Percentiles rank a stretch among this genome's conserved stretches.
Conservation (phyloP, 805 yeast genomes). For the Wickerhamomyces canadensis region DNA sequence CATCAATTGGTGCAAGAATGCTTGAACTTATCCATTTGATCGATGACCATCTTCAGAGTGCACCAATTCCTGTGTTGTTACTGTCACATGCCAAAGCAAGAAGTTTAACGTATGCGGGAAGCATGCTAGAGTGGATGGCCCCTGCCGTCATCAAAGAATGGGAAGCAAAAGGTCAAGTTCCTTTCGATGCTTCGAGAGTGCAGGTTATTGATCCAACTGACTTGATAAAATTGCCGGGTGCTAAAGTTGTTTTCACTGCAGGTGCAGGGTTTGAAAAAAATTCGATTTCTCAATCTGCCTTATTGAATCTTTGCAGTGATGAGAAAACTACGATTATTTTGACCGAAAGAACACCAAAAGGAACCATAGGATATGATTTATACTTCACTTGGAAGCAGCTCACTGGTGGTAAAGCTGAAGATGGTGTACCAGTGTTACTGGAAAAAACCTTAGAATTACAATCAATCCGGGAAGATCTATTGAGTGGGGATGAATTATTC, state of each 20-base stretch:
- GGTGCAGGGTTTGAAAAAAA: constrained; percentile 65
- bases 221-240: constrained; percentile 49
- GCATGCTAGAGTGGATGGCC: constrained; percentile 95
- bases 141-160: constrained; percentile 78
- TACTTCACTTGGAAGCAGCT: constrained; percentile 48
- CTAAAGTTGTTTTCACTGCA: constrained; percentile 76
- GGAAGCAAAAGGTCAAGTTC: constrained; percentile 68
- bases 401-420: constrained; percentile 40
- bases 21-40: constrained; percentile 71
- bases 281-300: constrained; percentile 46
- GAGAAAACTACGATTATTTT: constrained; percentile 66
- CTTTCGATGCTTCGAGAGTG: constrained; percentile 69
- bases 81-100: constrained; percentile 78
- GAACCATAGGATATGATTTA: constrained; percentile 45
- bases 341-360: constrained; percentile 55
- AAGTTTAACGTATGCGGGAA: constrained; percentile 72
- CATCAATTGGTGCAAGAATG: constrained; percentile 73
- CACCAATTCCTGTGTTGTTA: constrained; percentile 63
- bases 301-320: constrained; percentile 52
- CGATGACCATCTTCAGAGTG: constrained; percentile 51
- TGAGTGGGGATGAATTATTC: constrained; percentile 45
- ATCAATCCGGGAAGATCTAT: constrained; percentile 39
- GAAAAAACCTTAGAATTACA: constrained; percentile 38
- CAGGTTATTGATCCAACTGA: constrained; percentile 55
- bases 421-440: constrained; percentile 56